Base-by-base conservation (phyloP, 2,329 filamentous ascomycete species). In the Macrophomina phaseolina region DNA sequence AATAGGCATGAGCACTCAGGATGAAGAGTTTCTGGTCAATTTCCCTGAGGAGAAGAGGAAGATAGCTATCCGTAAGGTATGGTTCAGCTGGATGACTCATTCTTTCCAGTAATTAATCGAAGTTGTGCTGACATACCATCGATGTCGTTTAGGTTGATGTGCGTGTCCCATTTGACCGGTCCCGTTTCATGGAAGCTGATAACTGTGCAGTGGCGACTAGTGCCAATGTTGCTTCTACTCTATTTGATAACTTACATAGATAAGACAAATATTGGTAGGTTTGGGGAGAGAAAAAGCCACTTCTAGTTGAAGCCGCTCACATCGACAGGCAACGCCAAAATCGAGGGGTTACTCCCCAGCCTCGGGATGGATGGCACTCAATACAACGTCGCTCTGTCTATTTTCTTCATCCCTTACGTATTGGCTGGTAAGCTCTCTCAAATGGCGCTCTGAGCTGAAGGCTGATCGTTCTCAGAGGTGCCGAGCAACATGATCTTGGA, bases 401-500 rank as follows among this genome's bases (percentile, higher is more conserved):
- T 90, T 0, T 90, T 89, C 75, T 90, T 90, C 71, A 78, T 80
- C 42, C 75, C 76, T 0, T 81, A 81, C 61, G 76, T 79, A 30
- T 67, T 78, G 8, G 74, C 79, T 63, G 79, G 81, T 63, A 63
- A 30, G 46, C 18, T 38, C 5, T 36, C 16, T 9, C 12, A 2
- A 5, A 2, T 14, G 9, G 7, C 5, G 28, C 28, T 48, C 8
- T 5, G 18, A 16, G 1, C 12, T 38, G 11, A 18, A 12, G 16
- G n/a, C 46, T 42, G 16, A 62, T 11, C n/a, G 18, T 30, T 1
- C 4, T 82, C 45, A 63, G 60, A 63, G 67, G 77, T 73, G 3
- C 86, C 86, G 0, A 86, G 84, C 70, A 88, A 88, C 68, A 86
- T 88, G 68, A 76, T 87, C 6, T 80, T 88, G 11, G 87, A 87